Evolutionary conservation across 306 rosid genomes (phyloP).

Genomic region (Crotalaria pallida): DNA sequence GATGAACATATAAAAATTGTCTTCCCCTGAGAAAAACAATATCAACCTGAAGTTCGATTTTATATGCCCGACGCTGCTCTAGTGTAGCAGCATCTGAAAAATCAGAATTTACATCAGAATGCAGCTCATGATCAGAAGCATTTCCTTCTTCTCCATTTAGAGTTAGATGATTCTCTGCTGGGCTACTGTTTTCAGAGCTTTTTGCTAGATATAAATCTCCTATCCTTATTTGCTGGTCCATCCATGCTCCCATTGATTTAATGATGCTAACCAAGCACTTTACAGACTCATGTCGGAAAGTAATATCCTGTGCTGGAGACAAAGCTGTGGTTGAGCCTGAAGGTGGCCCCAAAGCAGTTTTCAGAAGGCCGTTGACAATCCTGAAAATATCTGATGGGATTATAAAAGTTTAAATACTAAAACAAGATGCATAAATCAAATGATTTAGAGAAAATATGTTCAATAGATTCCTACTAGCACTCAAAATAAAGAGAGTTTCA

Average conservation of each 20-base stretch:
- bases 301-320: slow-evolving; percentile 88
- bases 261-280: slow-evolving; percentile 86
- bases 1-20: neutral
- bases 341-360: slow-evolving; percentile 99
- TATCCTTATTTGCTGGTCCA: slow-evolving; percentile 80
- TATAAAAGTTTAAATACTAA: slow-evolving; percentile 71
- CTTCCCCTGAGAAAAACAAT: slow-evolving; percentile 17
- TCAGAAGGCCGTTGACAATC: slow-evolving; percentile 97
- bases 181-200: slow-evolving; percentile 50
- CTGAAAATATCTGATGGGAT: slow-evolving; percentile 88
- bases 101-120: slow-evolving; percentile 69
- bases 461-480: neutral
- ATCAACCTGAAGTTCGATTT: slow-evolving; percentile 90
- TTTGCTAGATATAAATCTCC: slow-evolving; percentile 59
- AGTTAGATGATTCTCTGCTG: slow-evolving; percentile 44
- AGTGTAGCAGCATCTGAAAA: slow-evolving; percentile 82
- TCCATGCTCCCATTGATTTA: slow-evolving; percentile 98
- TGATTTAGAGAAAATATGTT: neutral
- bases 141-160: slow-evolving; percentile 75
- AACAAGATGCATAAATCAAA: slow-evolving; percentile 33
- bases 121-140: slow-evolving; percentile 68
- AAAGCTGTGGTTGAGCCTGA: slow-evolving; percentile 82
- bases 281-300: slow-evolving; percentile 94
- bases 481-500: slow-evolving; percentile 16
- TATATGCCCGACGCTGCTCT: slow-evolving; percentile 92